Conservation (phyloP, 1,139 yeast genomes). For the Debaryomycetaceae sp. region DNA sequence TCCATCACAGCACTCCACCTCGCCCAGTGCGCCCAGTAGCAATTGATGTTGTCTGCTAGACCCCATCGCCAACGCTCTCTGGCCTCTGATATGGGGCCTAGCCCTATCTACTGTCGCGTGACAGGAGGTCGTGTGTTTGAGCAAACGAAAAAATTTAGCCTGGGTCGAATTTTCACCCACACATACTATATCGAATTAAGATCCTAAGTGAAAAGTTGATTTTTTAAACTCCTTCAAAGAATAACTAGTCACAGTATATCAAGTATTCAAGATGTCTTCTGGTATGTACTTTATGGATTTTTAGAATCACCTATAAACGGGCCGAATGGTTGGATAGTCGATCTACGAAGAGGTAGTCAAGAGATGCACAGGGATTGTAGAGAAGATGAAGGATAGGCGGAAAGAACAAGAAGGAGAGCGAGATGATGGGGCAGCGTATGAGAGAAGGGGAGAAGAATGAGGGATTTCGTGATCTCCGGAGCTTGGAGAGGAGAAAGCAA, state of each 20-base stretch:
- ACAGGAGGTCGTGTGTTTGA: neutral
- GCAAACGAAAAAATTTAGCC: neutral
- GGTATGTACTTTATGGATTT: slow-evolving; percentile 20
- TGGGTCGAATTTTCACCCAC: neutral
- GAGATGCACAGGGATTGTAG: too few relatives aligned
- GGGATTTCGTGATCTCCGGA: too few relatives aligned
- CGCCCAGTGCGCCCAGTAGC: too few relatives aligned
- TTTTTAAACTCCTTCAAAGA: neutral
- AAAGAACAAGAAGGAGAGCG: too few relatives aligned
- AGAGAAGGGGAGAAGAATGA: too few relatives aligned
- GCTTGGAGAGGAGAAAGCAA: too few relatives aligned
- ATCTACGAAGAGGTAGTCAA: too few relatives aligned
- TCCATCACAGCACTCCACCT: too few relatives aligned
- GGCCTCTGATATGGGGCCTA: too few relatives aligned
- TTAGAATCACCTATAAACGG: neutral
- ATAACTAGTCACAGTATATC: slow-evolving; percentile 6
- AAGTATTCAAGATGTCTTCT: slow-evolving; percentile 26
- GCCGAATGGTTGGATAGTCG: neutral
- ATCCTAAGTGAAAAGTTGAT: neutral
- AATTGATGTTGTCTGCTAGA: neutral
- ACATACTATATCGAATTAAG: neutral
- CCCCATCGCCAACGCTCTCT: neutral
- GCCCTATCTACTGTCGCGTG: neutral
- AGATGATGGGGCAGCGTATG: too few relatives aligned
- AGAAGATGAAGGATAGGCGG: too few relatives aligned